Conservation (phyloP, 176 grass and related monocot species). For the Eleusine coracana region DNA sequence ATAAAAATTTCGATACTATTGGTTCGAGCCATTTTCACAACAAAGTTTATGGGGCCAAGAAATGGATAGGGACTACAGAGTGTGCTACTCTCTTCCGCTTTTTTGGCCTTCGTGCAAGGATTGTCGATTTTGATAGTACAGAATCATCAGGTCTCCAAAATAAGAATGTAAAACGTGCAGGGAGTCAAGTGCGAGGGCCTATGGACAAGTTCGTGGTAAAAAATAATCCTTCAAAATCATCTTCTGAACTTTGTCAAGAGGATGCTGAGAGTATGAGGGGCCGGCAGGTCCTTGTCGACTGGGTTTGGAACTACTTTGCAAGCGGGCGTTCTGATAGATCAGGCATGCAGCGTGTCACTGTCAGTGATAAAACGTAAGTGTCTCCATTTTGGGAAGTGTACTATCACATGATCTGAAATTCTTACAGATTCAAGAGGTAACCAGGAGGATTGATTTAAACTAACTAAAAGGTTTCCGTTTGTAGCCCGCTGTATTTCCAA, state of each 20-base stretch:
- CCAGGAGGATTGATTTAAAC: not conserved
- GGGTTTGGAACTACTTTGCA: slow-evolving; percentile 93
- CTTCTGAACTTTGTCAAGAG: slow-evolving; percentile 41
- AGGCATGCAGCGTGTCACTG: slow-evolving; percentile 45
- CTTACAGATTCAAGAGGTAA: not conserved
- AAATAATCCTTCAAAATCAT: slow-evolving; percentile 26
- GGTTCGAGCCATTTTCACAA: slow-evolving; percentile 63
- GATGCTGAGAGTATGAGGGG: slow-evolving; percentile 57
- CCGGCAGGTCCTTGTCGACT: slow-evolving; percentile 71
- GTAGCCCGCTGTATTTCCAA: slow-evolving; percentile 91
- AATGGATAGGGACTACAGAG: slow-evolving; percentile 87
- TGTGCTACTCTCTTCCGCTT: slow-evolving; percentile 78
- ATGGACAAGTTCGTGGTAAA: slow-evolving; percentile 78
- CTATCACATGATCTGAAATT: slow-evolving; percentile 24
- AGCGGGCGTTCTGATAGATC: slow-evolving; percentile 41
- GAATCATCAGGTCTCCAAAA: slow-evolving; percentile 44
- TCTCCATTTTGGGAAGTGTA: slow-evolving; percentile 16
- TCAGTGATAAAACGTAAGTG: slow-evolving; percentile 83
- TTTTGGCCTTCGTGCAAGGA: slow-evolving; percentile 78
- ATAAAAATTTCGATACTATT: slow-evolving; percentile 63
- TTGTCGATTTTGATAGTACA: slow-evolving; percentile 95
- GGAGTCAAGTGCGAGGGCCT: slow-evolving; percentile 52
- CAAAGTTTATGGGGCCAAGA: slow-evolving; percentile 73
- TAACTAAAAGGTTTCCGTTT: slow-evolving; percentile 21
- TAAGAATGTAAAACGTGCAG: slow-evolving; percentile 39